These are phyloP conservation scores for Lizonia empirigonia DNA, from an alignment of 2,329 filamentous ascomycete genomes.

Conservation along the genomic window DNA sequence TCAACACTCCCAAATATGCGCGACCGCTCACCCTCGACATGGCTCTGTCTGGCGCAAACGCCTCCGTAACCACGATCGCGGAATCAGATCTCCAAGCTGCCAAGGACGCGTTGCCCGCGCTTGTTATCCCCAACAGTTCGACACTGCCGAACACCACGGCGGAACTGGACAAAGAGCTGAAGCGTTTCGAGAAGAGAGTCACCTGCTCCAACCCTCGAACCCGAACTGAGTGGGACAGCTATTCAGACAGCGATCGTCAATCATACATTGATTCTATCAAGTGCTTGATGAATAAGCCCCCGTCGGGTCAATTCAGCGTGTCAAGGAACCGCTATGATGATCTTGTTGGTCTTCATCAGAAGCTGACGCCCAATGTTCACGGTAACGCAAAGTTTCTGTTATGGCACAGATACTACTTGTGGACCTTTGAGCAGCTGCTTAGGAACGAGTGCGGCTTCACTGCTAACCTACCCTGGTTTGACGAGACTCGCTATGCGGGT, in stretches of 20 bases:
- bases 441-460: constrained; percentile 51
- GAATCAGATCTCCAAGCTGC: constrained; percentile 6
- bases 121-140: constrained; percentile 1
- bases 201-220: constrained; percentile 34
- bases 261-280: constrained; percentile 35
- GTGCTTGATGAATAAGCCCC: constrained; percentile 32
- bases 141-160: background rate
- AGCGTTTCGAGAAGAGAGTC: background rate
- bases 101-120: constrained; percentile 1
- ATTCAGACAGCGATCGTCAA: constrained; percentile 26
- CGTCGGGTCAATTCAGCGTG: constrained; percentile 31
- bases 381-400: constrained; percentile 47
- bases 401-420: constrained; percentile 53
- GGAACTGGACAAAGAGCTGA: background rate
- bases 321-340: constrained; percentile 42
- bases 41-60: constrained; percentile 9
- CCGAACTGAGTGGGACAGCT: constrained; percentile 40
- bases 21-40: constrained; percentile 6
- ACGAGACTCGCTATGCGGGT: constrained; percentile 43
- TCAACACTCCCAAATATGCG: constrained; percentile 12
- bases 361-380: constrained; percentile 40
- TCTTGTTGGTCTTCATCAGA: constrained; percentile 41
- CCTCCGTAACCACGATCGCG: constrained; percentile 10
- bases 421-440: constrained; percentile 52
- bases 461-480: constrained; percentile 47